phyloP scores from a whole-genome alignment of 2,329 filamentous ascomycete genomes.

The Pyrenochaeta sp. region DNA sequence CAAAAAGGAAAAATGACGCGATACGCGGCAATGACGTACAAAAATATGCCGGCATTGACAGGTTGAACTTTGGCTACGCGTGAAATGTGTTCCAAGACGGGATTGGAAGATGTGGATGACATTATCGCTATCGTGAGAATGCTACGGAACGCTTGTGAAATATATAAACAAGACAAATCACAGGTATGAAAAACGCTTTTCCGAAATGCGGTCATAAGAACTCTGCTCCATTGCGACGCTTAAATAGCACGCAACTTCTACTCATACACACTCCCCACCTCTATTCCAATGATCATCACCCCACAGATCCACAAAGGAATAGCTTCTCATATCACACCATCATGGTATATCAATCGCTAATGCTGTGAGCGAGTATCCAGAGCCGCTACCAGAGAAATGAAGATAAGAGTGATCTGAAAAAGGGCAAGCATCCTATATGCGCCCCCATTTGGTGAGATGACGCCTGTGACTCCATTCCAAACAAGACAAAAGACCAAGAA shows the following conservation, averaged over 20 bases:
- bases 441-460: constrained; percentile 32
- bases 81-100: background rate
- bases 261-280: constrained; percentile 30
- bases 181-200: background rate
- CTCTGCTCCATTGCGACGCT: constrained; percentile 31
- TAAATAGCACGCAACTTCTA: constrained; percentile 25
- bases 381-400: constrained; percentile 48
- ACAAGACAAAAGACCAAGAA: constrained; percentile 30
- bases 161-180: background rate
- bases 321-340: constrained; percentile 36
- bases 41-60: background rate
- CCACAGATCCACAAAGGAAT: constrained; percentile 35
- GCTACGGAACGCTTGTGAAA: background rate
- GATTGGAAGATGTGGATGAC: background rate
- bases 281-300: constrained; percentile 14
- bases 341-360: constrained; percentile 42
- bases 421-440: constrained; percentile 29
- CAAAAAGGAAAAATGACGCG: constrained; percentile 2
- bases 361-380: constrained; percentile 47
- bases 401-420: constrained; percentile 38
- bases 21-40: constrained; percentile 16
- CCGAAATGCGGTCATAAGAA: constrained; percentile 12
- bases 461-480: constrained; percentile 37
- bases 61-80: background rate
- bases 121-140: background rate